Conservation (phyloP, 1,284 basidiomycete genomes). For the Ustilago bromivora region DNA sequence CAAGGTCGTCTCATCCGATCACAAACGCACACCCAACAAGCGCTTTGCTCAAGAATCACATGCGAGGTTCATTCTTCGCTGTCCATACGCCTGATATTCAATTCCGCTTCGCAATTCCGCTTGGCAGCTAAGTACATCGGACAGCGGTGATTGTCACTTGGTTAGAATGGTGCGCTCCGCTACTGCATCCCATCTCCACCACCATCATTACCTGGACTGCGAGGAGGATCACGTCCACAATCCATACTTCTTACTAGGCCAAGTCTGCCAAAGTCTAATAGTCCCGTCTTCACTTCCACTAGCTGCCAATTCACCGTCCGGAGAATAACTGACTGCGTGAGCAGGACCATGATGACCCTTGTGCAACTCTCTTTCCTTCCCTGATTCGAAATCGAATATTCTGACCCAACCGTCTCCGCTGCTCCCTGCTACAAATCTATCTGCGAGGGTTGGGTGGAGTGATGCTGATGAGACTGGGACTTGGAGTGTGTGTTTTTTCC, state of each 20-base stretch:
- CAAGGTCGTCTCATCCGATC: no score
- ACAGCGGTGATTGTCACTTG: no score
- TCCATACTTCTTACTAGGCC: constrained; percentile 90
- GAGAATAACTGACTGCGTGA: constrained; percentile 91
- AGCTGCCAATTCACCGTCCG: constrained; percentile 98
- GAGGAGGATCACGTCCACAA: constrained; percentile 75
- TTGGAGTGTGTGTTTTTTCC: constrained; percentile 52
- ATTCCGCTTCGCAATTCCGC: no score
- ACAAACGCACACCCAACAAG: no score
- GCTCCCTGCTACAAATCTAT: constrained; percentile 93
- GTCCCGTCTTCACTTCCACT: constrained; percentile 88
- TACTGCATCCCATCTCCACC: no score
- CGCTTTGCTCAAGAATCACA: no score
- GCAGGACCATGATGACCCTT: constrained; percentile 99
- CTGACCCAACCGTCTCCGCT: constrained; percentile 94
- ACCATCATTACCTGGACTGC: no score
- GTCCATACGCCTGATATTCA: no score
- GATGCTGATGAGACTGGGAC: constrained; percentile 86
- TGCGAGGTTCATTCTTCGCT: no score
- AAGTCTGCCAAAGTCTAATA: constrained; percentile 95
- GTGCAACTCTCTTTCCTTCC: constrained; percentile 87
- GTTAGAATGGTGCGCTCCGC: no score
- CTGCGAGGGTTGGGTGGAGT: constrained; percentile 86
- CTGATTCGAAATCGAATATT: constrained; percentile 86
- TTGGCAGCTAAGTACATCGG: no score